Conservation (phyloP, 2,329 filamentous ascomycete genomes). For the Monilinia fructigena region DNA sequence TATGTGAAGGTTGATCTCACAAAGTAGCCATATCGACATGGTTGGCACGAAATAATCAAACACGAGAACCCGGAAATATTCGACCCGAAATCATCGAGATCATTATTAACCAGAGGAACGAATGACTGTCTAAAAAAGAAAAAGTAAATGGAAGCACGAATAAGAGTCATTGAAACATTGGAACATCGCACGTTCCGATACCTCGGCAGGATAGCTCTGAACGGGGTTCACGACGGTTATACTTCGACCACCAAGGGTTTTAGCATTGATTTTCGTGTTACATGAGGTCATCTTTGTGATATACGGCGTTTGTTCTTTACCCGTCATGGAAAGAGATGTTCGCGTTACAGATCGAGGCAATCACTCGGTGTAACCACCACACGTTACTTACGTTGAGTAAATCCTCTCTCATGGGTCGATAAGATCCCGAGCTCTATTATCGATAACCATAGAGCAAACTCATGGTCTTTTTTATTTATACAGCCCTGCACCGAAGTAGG, state of each 20-base stretch:
- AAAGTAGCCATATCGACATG: neutral
- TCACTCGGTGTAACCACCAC: neutral
- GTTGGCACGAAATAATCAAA: neutral
- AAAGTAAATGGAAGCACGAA: neutral
- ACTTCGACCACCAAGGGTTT: neutral
- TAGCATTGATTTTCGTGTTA: neutral
- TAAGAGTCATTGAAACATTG: conserved; percentile 6
- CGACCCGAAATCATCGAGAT: conserved; percentile 4
- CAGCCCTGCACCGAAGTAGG: neutral
- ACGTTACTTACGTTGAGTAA: neutral
- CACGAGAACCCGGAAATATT: neutral
- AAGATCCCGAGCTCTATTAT: neutral
- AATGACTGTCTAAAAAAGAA: neutral
- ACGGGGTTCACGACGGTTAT: conserved; percentile 1
- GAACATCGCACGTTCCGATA: conserved; percentile 4
- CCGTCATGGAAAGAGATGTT: neutral
- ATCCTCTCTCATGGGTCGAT: neutral
- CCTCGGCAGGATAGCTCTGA: neutral
- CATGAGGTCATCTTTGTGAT: neutral
- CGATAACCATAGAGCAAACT: neutral
- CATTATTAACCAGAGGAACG: neutral
- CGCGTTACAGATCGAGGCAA: neutral
- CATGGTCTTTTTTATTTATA: neutral
- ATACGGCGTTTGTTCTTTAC: neutral
- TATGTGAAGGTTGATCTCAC: neutral